Evolutionary conservation across 225 moss, liverwort and hornwort genomes (phyloP).

Genomic region (Takakia lepidozioides): DNA sequence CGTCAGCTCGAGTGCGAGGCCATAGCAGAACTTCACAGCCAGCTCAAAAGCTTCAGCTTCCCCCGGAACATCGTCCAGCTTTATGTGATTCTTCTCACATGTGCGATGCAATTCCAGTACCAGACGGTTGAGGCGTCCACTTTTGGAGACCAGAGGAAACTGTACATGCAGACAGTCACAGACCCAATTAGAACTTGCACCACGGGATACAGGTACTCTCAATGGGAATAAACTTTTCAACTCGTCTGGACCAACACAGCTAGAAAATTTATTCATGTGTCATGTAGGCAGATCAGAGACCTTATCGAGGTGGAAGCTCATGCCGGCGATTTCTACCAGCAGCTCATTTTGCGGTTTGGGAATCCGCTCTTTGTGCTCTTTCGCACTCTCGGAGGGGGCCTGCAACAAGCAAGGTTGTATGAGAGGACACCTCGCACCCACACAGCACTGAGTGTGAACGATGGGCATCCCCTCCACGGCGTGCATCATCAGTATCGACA

Average conservation of each 20-base stretch:
- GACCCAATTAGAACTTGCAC: too few species aligned
- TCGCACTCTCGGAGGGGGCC: too few species aligned
- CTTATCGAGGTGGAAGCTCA: slow-evolving; percentile 87
- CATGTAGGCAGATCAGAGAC: slow-evolving; percentile 9
- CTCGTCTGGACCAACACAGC: not conserved
- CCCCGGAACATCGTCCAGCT: slow-evolving; percentile 64
- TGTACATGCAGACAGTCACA: too few species aligned
- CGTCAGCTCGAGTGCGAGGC: slow-evolving; percentile 58
- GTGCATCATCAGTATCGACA: too few species aligned
- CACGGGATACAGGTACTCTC: too few species aligned
- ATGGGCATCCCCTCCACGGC: too few species aligned
- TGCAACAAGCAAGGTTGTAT: too few species aligned
- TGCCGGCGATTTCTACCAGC: slow-evolving; percentile 63
- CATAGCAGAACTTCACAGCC: slow-evolving; percentile 83
- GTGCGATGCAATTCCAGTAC: slow-evolving; percentile 44
- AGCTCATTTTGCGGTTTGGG: slow-evolving; percentile 72
- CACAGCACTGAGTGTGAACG: too few species aligned
- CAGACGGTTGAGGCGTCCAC: slow-evolving; percentile 55
- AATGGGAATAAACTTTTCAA: not conserved
- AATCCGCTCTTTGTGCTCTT: too few species aligned
- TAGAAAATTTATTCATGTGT: not conserved
- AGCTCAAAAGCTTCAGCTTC: slow-evolving; percentile 70
- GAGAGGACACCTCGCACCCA: too few species aligned
- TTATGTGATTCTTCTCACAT: slow-evolving; percentile 57
- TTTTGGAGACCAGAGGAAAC: slow-evolving; percentile 44